phyloP scores from a whole-genome alignment of 345 rosid species.

The Citrus reticulata region DNA sequence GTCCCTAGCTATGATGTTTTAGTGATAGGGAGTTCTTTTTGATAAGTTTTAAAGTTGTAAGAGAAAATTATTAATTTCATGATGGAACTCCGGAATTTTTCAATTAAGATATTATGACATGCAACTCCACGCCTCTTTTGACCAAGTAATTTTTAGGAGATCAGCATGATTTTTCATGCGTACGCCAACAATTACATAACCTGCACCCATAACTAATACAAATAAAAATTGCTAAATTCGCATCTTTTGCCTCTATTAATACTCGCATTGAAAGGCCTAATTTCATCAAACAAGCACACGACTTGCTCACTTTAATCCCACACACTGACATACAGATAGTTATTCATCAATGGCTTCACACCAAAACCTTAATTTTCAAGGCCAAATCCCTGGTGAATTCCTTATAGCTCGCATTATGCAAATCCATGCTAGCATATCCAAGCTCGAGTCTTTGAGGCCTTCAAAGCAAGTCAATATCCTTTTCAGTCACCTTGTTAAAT shows the following conservation, averaged over 20 bases:
- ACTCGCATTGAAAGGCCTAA: neutral
- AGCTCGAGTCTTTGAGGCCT: conserved; percentile 24
- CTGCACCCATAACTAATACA: neutral
- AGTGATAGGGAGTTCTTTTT: too few species aligned
- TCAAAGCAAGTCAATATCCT: conserved; percentile 23
- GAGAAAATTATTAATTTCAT: too few species aligned
- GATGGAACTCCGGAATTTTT: neutral
- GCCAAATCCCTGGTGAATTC: conserved; percentile 6
- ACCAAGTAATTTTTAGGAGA: neutral
- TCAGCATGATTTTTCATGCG: neutral
- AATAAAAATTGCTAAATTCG: neutral
- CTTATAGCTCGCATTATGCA: conserved; percentile 19
- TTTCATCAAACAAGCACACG: neutral
- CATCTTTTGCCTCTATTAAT: neutral
- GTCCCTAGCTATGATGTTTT: too few species aligned
- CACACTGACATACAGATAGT: neutral
- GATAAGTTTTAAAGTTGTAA: too few species aligned
- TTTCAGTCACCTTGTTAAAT: conserved; percentile 20
- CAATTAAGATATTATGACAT: neutral
- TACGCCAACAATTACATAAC: neutral
- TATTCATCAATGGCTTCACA: conserved; percentile 23
- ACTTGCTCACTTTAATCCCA: neutral
- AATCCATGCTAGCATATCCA: conserved; percentile 23
- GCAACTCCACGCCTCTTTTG: neutral
- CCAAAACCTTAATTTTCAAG: conserved; percentile 4